These are phyloP conservation scores for Pistacia atlantica DNA, from an alignment of 345 rosid species.

Conservation along the genomic window DNA sequence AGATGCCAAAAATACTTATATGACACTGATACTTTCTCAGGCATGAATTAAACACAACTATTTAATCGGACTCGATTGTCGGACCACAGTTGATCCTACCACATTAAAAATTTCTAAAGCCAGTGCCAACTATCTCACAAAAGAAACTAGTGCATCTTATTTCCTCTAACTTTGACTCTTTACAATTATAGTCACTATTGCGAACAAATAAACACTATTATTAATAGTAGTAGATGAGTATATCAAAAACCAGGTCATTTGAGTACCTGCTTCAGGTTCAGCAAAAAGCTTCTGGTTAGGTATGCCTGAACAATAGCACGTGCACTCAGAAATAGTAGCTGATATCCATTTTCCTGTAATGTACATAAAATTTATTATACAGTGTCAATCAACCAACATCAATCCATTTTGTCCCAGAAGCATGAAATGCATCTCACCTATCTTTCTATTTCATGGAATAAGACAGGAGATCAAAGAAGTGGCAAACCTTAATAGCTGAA, in stretches of 20 bases:
- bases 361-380: constrained; percentile 18
- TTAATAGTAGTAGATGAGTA: background rate
- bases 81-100: background rate
- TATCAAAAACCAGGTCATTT: background rate
- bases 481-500: constrained; percentile 78
- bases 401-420: constrained; percentile 4
- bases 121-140: constrained; percentile 2
- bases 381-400: background rate
- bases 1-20: background rate
- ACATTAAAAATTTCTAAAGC: background rate
- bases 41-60: background rate
- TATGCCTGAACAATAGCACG: constrained; percentile 98
- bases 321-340: constrained; percentile 88
- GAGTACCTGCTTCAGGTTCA: constrained; percentile 83
- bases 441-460: background rate
- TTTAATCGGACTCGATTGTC: background rate
- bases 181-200: background rate
- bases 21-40: background rate
- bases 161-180: constrained; percentile 3
- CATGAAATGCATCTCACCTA: constrained; percentile 1
- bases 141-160: background rate
- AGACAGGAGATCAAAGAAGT: constrained; percentile 5
- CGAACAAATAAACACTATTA: background rate
- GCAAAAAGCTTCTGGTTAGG: constrained; percentile 74
- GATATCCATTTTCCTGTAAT: constrained; percentile 92